Percentiles rank a stretch among this genome's conserved stretches.
Evolutionary conservation across 371 early-diverging fungal genomes (phyloP).

Genomic region (Amoeboradix gromovi): DNA sequence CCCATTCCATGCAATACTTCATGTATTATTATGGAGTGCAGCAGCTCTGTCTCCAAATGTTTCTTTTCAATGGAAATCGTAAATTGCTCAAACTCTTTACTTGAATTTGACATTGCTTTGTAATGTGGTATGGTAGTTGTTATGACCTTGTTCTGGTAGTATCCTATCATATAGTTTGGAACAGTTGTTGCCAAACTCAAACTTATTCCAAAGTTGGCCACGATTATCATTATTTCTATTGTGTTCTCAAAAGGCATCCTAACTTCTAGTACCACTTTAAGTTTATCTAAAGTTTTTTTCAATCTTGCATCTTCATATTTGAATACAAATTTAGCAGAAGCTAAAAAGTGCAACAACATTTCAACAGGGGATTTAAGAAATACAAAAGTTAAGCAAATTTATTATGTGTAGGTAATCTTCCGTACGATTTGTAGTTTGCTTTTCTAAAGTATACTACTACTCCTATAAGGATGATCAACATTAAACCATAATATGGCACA

Average conservation of each 20-base stretch:
- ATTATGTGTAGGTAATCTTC: background rate
- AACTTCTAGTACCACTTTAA: background rate
- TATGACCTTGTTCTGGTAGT: background rate
- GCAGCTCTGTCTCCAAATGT: background rate
- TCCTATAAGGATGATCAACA: too few relatives aligned
- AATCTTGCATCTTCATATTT: background rate
- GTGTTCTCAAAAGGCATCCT: background rate
- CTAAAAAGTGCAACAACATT: background rate
- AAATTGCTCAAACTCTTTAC: background rate
- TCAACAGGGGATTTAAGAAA: background rate
- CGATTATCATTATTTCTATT: background rate
- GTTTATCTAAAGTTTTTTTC: background rate
- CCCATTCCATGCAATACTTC: background rate
- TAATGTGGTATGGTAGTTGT: background rate
- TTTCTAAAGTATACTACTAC: too few relatives aligned
- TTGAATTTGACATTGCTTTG: background rate
- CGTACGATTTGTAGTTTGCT: background rate
- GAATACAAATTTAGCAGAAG: background rate
- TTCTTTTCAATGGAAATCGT: background rate
- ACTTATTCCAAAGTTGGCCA: background rate
- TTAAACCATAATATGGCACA: too few relatives aligned
- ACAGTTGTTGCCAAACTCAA: background rate
- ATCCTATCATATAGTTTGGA: background rate
- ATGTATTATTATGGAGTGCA: background rate
- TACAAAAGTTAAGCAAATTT: background rate